phyloP scores from a whole-genome alignment of 2,329 filamentous ascomycete species.

The Tolypocladium album region DNA sequence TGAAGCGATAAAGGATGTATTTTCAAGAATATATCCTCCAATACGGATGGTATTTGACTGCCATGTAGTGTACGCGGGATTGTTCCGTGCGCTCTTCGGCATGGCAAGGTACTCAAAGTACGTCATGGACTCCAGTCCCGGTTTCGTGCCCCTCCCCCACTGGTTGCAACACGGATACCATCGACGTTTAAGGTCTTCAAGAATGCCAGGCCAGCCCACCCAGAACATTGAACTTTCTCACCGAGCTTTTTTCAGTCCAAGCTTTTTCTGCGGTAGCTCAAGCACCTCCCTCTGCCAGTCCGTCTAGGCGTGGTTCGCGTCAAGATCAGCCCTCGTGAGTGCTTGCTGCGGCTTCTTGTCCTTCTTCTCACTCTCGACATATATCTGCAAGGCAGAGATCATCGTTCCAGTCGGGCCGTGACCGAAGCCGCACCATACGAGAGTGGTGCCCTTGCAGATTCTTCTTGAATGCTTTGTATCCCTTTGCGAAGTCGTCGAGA shows the following conservation, averaged over 20 bases:
- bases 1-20: no score
- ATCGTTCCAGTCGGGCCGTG: constrained; percentile 5
- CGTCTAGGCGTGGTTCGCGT: not conserved
- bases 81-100: no score
- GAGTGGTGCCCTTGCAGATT: not conserved
- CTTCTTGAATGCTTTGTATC: not conserved
- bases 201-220: no score
- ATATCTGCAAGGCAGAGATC: constrained; percentile 3
- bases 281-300: not conserved
- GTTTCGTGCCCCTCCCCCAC: no score
- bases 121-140: no score
- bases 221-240: no score
- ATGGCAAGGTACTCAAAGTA: no score
- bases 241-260: not conserved
- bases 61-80: no score
- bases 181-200: no score
- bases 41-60: no score
- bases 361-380: not conserved
- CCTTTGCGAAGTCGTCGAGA: not conserved
- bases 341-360: not conserved
- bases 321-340: not conserved
- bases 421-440: constrained; percentile 6
- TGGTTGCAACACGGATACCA: no score
- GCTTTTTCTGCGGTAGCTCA: not conserved
- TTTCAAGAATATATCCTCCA: no score